These are phyloP conservation scores for Axilococcus clingmanii DNA, from an alignment of 139 green algal genomes.

Conservation along the genomic window DNA sequence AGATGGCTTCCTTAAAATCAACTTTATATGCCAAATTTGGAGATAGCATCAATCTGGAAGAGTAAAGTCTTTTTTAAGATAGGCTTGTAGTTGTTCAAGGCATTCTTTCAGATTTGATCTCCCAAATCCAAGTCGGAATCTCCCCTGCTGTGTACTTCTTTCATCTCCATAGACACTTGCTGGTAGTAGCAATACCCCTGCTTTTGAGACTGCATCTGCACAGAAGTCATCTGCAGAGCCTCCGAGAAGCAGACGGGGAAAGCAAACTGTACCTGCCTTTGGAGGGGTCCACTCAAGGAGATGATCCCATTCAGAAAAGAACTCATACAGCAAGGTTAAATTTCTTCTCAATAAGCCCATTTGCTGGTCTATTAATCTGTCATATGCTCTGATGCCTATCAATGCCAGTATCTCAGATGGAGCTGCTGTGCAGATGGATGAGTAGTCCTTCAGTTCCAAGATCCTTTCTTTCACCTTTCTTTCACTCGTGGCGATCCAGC, in stretches of 20 bases:
- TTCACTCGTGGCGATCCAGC: conserved; percentile 27
- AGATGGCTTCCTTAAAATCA: conserved; percentile 55
- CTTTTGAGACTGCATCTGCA: conserved; percentile 29
- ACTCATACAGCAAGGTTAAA: conserved; percentile 20
- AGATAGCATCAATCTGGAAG: conserved; percentile 66
- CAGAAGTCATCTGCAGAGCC: conserved; percentile 37
- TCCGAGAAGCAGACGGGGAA: conserved; percentile 29
- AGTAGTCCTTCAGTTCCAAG: conserved; percentile 70
- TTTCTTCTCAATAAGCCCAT: conserved; percentile 38
- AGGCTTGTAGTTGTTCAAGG: conserved; percentile 36
- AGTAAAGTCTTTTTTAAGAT: no score
- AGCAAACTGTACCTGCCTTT: conserved; percentile 32
- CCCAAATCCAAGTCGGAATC: conserved; percentile 55
- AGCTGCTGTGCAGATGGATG: conserved; percentile 57
- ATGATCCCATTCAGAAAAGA: conserved; percentile 35
- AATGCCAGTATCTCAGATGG: conserved; percentile 62
- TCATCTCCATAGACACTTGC: conserved; percentile 46
- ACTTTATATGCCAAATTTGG: conserved; percentile 71
- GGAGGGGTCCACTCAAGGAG: no score
- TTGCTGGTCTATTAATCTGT: conserved; percentile 28
- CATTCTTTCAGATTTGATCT: conserved; percentile 34
- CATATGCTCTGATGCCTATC: conserved; percentile 32
- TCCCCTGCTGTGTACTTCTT: background rate
- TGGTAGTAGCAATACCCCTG: conserved; percentile 66
- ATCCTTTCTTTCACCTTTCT: background rate